phyloP scores from a whole-genome alignment of 2,329 filamentous ascomycete species.

The Calcarisporium arbuscula region DNA sequence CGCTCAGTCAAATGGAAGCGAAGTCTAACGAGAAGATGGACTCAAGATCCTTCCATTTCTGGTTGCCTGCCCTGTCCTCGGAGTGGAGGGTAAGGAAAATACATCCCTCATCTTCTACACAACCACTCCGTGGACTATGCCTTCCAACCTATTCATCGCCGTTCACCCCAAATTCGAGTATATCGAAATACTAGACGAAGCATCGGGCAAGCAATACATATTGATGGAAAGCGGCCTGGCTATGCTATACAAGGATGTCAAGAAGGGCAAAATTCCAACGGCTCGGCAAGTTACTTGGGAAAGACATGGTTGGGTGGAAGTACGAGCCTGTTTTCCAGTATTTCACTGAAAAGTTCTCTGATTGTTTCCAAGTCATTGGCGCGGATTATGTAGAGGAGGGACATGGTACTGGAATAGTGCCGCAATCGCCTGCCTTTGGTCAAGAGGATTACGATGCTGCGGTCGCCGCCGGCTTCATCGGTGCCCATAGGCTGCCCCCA shows the following conservation, averaged over 20 bases:
- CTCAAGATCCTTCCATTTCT: constrained; percentile 68
- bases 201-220: constrained; percentile 60
- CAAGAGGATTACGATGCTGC: constrained; percentile 71
- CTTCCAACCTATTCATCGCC: constrained; percentile 67
- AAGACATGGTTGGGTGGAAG: constrained; percentile 63
- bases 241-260: constrained; percentile 69
- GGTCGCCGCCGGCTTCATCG: constrained; percentile 58
- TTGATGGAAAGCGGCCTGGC: constrained; percentile 60
- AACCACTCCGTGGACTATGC: constrained; percentile 74
- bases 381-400: constrained; percentile 66
- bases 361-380: constrained; percentile 61
- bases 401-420: constrained; percentile 69
- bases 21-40: constrained; percentile 71
- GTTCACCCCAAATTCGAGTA: constrained; percentile 75
- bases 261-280: constrained; percentile 72
- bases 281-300: constrained; percentile 59
- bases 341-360: constrained; percentile 65
- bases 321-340: constrained; percentile 69
- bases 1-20: constrained; percentile 69
- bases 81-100: constrained; percentile 55
- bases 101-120: constrained; percentile 51
- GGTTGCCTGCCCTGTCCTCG: constrained; percentile 62
- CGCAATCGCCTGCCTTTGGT: constrained; percentile 69
- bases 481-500: constrained; percentile 54
- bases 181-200: constrained; percentile 63